phyloP scores from a whole-genome alignment of 1,284 basidiomycete species.

The Grifola frondosa region DNA sequence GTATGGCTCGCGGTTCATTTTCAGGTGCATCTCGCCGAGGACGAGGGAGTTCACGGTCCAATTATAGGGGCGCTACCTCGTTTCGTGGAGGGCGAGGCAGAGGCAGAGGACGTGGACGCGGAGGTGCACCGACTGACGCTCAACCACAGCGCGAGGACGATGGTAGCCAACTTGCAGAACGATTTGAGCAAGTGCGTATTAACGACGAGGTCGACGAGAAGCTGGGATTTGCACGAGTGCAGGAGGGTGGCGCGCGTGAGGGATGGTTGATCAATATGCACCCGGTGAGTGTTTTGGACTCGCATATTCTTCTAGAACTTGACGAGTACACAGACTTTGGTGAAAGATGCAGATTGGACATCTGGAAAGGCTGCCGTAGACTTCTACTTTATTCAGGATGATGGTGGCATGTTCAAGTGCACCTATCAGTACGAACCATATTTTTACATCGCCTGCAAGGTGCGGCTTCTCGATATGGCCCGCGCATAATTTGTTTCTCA shows the following conservation, averaged over 20 bases:
- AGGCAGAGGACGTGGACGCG: slow-evolving; percentile 55
- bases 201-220: slow-evolving; percentile 92
- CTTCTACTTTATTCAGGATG: slow-evolving; percentile 97
- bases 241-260: slow-evolving; percentile 71
- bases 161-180: slow-evolving; percentile 78
- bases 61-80: slow-evolving; percentile 37
- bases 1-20: slow-evolving; percentile 30
- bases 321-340: slow-evolving; percentile 58
- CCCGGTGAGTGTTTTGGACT: slow-evolving; percentile 57
- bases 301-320: not conserved
- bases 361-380: slow-evolving; percentile 90
- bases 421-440: slow-evolving; percentile 95
- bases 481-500: slow-evolving; percentile 1
- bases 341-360: slow-evolving; percentile 82
- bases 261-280: slow-evolving; percentile 99
- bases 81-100: slow-evolving; percentile 43
- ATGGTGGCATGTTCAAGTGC: slow-evolving; percentile 94
- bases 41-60: slow-evolving; percentile 25
- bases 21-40: slow-evolving; percentile 21
- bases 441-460: slow-evolving; percentile 90
- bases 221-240: slow-evolving; percentile 82
- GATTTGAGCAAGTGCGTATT: slow-evolving; percentile 75
- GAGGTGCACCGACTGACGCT: slow-evolving; percentile 38
- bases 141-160: slow-evolving; percentile 78
- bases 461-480: slow-evolving; percentile 34